phyloP scores from a whole-genome alignment of 148 eudicot genomes.

The Silene conica region DNA sequence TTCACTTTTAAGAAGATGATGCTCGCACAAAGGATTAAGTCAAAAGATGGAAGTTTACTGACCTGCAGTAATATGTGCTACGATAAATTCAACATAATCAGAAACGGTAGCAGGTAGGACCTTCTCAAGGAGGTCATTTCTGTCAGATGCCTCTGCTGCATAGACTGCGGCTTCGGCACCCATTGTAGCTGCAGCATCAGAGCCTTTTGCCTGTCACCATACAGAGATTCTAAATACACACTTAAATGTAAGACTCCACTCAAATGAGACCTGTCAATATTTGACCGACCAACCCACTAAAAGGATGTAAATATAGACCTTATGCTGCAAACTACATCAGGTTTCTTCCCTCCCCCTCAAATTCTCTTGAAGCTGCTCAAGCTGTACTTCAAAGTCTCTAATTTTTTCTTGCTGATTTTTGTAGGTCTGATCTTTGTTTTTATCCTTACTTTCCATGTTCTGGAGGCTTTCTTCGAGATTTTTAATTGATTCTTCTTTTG shows the following conservation, averaged over 20 bases:
- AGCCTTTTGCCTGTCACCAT: constrained; percentile 67
- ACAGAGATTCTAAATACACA: not conserved
- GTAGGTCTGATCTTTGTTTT: constrained; percentile 66
- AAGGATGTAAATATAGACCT: constrained; percentile 35
- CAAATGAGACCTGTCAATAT: too few species aligned
- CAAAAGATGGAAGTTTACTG: constrained; percentile 18
- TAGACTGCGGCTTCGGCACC: constrained; percentile 93
- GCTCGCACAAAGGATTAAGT: constrained; percentile 3
- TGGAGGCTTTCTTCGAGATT: constrained; percentile 78
- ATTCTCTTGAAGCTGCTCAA: too few species aligned
- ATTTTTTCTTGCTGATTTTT: constrained; percentile 77
- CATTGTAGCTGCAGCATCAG: constrained; percentile 83
- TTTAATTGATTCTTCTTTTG: constrained; percentile 70
- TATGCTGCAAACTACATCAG: constrained; percentile 51
- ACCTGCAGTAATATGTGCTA: constrained; percentile 87
- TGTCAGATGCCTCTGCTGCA: constrained; percentile 92
- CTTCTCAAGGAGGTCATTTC: constrained; percentile 77
- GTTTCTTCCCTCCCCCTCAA: too few species aligned
- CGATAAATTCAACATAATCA: constrained; percentile 71
- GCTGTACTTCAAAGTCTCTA: too few species aligned
- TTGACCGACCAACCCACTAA: too few species aligned
- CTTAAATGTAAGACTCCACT: not conserved
- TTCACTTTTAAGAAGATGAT: constrained; percentile 7
- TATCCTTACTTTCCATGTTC: constrained; percentile 67
- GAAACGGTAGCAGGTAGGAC: constrained; percentile 75